Conservation (phyloP, 202 grass and related monocot genomes). For the Elaeis oleifera region DNA sequence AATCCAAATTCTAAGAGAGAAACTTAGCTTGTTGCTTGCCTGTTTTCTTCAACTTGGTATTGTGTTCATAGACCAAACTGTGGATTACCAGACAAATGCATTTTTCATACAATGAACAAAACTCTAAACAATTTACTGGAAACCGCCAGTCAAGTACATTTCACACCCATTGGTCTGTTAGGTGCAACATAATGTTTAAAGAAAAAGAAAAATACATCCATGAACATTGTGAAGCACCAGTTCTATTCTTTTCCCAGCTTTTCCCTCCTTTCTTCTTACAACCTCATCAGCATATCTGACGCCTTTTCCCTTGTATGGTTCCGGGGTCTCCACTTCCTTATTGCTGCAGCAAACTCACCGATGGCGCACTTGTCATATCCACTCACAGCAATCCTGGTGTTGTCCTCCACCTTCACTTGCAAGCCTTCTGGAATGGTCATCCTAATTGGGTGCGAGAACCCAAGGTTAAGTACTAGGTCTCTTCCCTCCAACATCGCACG, state of each 20-base stretch:
- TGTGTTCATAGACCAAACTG: too few species aligned
- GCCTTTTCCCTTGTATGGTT: slow-evolving; percentile 96
- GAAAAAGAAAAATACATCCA: too few species aligned
- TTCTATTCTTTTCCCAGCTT: slow-evolving; percentile 97
- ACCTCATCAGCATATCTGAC: slow-evolving; percentile 62
- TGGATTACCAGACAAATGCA: too few species aligned
- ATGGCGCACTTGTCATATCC: slow-evolving; percentile 72
- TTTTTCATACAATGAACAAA: too few species aligned
- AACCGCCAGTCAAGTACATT: too few species aligned
- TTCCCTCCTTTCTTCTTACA: slow-evolving; percentile 87
- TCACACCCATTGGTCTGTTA: too few species aligned
- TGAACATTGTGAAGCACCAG: too few species aligned
- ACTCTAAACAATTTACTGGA: too few species aligned
- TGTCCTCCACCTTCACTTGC: slow-evolving; percentile 83
- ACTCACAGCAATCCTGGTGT: slow-evolving; percentile 72
- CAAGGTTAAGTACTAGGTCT: slow-evolving; percentile 81
- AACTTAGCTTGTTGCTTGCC: too few species aligned
- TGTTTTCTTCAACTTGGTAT: too few species aligned
- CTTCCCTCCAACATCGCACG: slow-evolving; percentile 73
- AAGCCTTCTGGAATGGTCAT: slow-evolving; percentile 78
- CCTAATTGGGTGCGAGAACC: slow-evolving; percentile 78
- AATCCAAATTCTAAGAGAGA: too few species aligned
- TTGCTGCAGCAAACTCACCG: slow-evolving; percentile 71
- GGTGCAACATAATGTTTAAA: too few species aligned
- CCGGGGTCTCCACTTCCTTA: slow-evolving; percentile 97